Percentiles rank a stretch among this genome's conserved stretches.
These are phyloP conservation scores for Pyrus betulifolia DNA, from an alignment of 306 rosid genomes.

Conservation along the genomic window DNA sequence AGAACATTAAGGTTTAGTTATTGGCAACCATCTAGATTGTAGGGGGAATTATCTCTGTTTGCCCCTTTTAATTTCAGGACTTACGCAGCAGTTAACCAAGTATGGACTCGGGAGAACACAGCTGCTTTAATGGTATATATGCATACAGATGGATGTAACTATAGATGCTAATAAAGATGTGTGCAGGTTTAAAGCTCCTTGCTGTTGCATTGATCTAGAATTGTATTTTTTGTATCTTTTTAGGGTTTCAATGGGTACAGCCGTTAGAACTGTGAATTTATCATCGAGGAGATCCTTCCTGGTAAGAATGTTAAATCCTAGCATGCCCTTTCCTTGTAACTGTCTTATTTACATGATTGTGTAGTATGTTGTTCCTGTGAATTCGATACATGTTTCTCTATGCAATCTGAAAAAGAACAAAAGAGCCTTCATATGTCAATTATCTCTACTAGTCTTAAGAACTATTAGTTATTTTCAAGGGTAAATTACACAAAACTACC, in stretches of 20 bases:
- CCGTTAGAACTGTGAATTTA: constrained; percentile 25
- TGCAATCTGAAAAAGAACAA: not conserved
- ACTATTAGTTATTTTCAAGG: not conserved
- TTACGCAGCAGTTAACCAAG: constrained; percentile 28
- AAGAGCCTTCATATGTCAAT: not conserved
- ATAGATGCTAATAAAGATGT: not conserved
- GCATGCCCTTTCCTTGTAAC: not conserved
- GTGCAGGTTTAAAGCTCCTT: not conserved
- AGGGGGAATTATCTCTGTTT: not conserved
- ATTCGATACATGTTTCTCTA: not conserved
- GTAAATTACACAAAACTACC: too few species aligned
- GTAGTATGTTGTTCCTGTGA: not conserved
- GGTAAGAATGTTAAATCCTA: constrained; percentile 34
- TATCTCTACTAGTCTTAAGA: not conserved
- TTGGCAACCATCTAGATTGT: not conserved
- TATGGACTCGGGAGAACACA: constrained; percentile 8
- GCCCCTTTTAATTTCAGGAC: constrained; percentile 20
- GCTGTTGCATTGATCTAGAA: not conserved
- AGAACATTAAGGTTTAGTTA: too few species aligned
- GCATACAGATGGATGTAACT: not conserved
- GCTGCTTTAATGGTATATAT: constrained; percentile 31
- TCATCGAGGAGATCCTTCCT: constrained; percentile 44
- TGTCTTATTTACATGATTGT: not conserved
- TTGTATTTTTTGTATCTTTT: constrained; percentile 9
- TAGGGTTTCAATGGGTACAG: constrained; percentile 46